Conservation (phyloP, 2,329 filamentous ascomycete species). For the Trichoderma afroharzianum region DNA sequence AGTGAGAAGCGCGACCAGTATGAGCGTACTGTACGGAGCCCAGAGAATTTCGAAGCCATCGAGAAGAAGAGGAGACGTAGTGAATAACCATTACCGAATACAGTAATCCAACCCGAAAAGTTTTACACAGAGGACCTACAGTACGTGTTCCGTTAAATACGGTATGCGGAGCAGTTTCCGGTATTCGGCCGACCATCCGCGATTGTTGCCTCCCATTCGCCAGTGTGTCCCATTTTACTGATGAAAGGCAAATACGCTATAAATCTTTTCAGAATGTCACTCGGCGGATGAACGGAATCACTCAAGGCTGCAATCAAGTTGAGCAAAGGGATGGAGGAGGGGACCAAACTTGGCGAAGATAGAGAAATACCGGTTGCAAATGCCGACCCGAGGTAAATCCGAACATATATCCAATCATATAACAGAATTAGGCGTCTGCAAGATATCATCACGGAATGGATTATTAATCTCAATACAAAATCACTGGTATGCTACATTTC, state of each 20-base stretch:
- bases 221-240: not conserved
- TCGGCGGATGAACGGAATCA: not conserved
- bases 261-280: not conserved
- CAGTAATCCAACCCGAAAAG: not conserved
- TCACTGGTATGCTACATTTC: not conserved
- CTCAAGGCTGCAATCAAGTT: not conserved
- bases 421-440: not conserved
- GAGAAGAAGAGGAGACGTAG: not conserved
- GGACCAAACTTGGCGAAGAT: not conserved
- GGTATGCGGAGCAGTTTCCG: not conserved
- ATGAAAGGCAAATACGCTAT: not conserved
- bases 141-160: not conserved
- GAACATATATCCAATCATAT: not conserved
- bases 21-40: not conserved
- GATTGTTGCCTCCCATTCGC: not conserved
- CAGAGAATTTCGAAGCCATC: not conserved
- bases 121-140: not conserved
- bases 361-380: not conserved
- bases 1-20: not conserved
- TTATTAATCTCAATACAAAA: not conserved
- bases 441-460: not conserved
- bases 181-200: not conserved
- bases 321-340: not conserved
- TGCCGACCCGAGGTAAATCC: not conserved
- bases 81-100: not conserved